Percentiles rank a stretch among this genome's conserved stretches.
These are phyloP conservation scores for Penicillium glabrum DNA, from an alignment of 2,329 filamentous ascomycete species.

Conservation along the genomic window DNA sequence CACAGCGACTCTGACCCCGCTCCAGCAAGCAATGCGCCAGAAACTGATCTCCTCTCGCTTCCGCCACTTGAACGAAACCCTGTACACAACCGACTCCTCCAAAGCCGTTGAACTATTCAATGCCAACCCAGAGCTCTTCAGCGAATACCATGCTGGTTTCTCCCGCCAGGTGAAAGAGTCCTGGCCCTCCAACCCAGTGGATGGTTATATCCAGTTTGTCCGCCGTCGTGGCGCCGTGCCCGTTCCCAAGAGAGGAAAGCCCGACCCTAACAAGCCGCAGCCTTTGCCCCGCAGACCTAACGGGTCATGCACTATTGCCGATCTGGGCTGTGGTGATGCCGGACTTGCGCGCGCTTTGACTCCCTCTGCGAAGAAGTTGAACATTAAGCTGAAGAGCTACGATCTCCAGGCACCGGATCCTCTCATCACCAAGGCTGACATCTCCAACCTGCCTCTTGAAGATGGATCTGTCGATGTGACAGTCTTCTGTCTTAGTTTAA, in stretches of 20 bases:
- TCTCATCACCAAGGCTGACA: conserved; percentile 84
- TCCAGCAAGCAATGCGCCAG: conserved; percentile 90
- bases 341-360: conserved; percentile 69
- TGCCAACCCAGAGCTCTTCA: conserved; percentile 86
- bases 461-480: conserved; percentile 79
- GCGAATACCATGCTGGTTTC: conserved; percentile 95
- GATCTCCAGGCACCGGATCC: conserved; percentile 77
- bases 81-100: conserved; percentile 87
- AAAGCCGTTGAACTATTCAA: conserved; percentile 82
- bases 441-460: conserved; percentile 74
- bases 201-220: conserved; percentile 76
- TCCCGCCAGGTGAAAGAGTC: conserved; percentile 84
- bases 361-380: conserved; percentile 62
- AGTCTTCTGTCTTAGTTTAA: conserved; percentile 93
- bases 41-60: conserved; percentile 95
- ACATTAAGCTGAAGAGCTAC: conserved; percentile 76
- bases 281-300: conserved; percentile 69
- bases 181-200: conserved; percentile 96
- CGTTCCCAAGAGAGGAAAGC: conserved; percentile 41
- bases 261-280: conserved; percentile 25
- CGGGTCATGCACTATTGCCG: conserved; percentile 75
- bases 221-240: conserved; percentile 62
- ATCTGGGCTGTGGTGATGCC: conserved; percentile 92
- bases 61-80: conserved; percentile 92
- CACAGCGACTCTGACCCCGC: conserved; percentile 73